Base-by-base conservation (phyloP, 1,139 yeast species). In the Kodamaea alishanica region DNA sequence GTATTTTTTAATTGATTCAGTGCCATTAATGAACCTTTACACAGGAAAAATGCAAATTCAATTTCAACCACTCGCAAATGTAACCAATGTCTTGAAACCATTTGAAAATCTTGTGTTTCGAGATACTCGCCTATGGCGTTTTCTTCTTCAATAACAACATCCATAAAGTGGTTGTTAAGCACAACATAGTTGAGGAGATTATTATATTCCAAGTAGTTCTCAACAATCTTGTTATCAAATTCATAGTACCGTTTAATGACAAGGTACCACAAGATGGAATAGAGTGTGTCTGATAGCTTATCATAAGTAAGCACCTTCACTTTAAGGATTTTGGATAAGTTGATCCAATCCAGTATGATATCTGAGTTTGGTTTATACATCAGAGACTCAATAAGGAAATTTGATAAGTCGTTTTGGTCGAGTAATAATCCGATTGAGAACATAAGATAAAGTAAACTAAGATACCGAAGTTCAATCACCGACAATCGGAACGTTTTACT, bases 191-290 rank as follows among this genome's bases (percentile, higher is more conserved):
- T 54, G 22, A 66, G 48, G 34, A 65, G 50, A 39, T 51, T 59
- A 42, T 63, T 65, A 41, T 53, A 65, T 39, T 65, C 70, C 42
- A 60, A 51, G 43, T 60, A 62, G 41, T 54, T 57, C 23, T 63
- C 66, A 26, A 55, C 51, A 23, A 58, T 41, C 50, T 48, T 47
- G 40, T 57, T 49, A 7, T 47, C 49, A 35, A 48, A 55, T n/a
- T 47, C 42, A 44, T 55, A 61, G 42, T 51, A 63, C 32, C 47
- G 53, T 30, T 59, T 57, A 20, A 58, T 49, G 24, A 54, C 43
- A 22, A 64, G 55, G 46, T 60, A 64, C 66, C 68, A 66, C 25
- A 55, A 52, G 33, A 62, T 52, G 34, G 60, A 47, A 45, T 49
- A 62, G 2, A 58, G 35, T 7, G 61, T 48, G 44, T 63, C 70